Conservation (phyloP, 2,329 filamentous ascomycete genomes). For the Fusarium sulawesiense region DNA sequence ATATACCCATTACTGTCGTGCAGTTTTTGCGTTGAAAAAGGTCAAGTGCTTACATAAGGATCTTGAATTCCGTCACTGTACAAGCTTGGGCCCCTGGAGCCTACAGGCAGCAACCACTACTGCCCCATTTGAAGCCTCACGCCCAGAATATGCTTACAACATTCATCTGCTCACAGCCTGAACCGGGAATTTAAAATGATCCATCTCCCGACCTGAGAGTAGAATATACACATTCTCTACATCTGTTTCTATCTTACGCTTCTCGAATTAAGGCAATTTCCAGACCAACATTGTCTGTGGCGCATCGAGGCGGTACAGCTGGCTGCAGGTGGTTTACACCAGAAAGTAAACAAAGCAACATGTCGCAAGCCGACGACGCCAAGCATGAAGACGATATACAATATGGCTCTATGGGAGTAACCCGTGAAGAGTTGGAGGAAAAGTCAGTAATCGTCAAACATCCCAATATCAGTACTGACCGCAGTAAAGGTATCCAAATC, state of each 20-base stretch:
- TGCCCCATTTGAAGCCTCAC: slow-evolving; percentile 15
- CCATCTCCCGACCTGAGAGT: neutral
- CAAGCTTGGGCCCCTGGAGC: slow-evolving; percentile 29
- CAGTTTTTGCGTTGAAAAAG: neutral
- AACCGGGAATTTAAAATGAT: slow-evolving; percentile 4
- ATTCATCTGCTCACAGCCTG: slow-evolving; percentile 6
- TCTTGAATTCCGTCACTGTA: neutral
- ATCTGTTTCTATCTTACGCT: neutral
- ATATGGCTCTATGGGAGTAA: slow-evolving; percentile 56
- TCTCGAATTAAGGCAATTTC: neutral
- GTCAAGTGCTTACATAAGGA: slow-evolving; percentile 12
- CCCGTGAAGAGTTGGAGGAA: slow-evolving; percentile 57
- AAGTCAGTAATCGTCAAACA: slow-evolving; percentile 50
- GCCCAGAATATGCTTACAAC: slow-evolving; percentile 9
- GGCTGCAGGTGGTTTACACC: slow-evolving; percentile 13
- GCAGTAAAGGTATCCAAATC: slow-evolving; percentile 78
- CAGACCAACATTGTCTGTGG: neutral
- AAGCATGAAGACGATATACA: slow-evolving; percentile 64
- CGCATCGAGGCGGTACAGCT: neutral
- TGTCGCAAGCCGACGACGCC: slow-evolving; percentile 51
- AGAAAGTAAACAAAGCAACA: slow-evolving; percentile 13
- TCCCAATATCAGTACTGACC: slow-evolving; percentile 30
- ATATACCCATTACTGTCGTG: neutral
- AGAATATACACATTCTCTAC: neutral
- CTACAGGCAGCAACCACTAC: slow-evolving; percentile 35